Evolutionary conservation across 2,329 filamentous ascomycete genomes (phyloP).

Genomic region (Chlorencoelia australis): DNA sequence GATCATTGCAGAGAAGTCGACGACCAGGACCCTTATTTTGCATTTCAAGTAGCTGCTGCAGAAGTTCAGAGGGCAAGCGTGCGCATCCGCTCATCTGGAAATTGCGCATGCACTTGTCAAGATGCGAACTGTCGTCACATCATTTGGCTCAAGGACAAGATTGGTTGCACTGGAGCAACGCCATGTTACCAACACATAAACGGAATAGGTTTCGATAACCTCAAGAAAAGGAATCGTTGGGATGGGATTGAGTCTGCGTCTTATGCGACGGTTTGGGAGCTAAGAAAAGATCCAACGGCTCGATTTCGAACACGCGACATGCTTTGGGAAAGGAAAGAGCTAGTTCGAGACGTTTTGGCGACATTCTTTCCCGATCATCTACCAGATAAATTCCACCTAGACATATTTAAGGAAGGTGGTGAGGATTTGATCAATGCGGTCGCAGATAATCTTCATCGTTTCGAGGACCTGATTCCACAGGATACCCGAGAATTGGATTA

Average conservation of each 20-base stretch:
- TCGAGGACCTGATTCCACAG: conserved; percentile 16
- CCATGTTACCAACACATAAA: conserved; percentile 18
- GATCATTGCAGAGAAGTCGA: conserved; percentile 8
- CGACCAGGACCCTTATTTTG: conserved; percentile 11
- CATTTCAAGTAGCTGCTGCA: conserved; percentile 23
- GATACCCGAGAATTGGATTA: conserved; percentile 18
- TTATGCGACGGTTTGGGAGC: conserved; percentile 18
- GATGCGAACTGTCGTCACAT: conserved; percentile 15
- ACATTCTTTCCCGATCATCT: conserved; percentile 15
- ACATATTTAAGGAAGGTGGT: no score
- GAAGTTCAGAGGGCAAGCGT: conserved; percentile 18
- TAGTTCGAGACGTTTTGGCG: conserved; percentile 23
- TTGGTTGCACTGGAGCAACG: conserved; percentile 1
- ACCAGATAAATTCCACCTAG: conserved; percentile 15
- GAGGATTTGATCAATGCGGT: no score
- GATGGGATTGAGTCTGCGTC: conserved; percentile 13
- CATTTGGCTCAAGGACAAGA: conserved; percentile 3
- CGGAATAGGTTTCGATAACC: conserved; percentile 21
- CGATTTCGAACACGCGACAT: no score
- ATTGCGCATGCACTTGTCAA: conserved; percentile 16
- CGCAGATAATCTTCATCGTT: conserved; percentile 19
- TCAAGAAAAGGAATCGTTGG: no score
- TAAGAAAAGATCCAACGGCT: conserved; percentile 5
- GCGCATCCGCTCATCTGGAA: conserved; percentile 15
- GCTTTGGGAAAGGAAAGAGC: conserved; percentile 11